A percentile compares a stretch with the other conserved stretches of the same genome.
Conservation (phyloP, 1,284 basidiomycete species). For the Marasmius fiardii region DNA sequence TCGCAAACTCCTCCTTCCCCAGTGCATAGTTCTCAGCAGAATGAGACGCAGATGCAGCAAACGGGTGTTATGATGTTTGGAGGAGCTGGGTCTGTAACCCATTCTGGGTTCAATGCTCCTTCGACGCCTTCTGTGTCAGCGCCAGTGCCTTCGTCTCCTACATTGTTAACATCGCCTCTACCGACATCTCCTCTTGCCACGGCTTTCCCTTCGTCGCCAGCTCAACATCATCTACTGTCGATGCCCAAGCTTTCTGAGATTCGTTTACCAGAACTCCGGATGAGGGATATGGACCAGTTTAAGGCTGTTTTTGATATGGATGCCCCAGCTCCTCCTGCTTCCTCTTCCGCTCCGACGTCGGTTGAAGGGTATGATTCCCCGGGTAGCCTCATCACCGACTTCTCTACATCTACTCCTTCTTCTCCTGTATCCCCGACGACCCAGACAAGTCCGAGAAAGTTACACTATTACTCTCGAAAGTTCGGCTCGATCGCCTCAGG, state of each 20-base stretch:
- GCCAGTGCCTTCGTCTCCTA: not conserved
- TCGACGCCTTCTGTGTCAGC: not conserved
- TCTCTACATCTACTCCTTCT: not conserved
- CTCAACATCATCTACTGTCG: not conserved
- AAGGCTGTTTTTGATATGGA: conserved; percentile 1
- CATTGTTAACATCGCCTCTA: not conserved
- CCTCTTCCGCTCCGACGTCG: not conserved
- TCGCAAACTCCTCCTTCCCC: no score
- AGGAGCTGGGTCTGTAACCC: not conserved
- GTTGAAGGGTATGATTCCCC: not conserved
- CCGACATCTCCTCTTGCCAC: no score
- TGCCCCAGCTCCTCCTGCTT: not conserved
- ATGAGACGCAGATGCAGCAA: no score
- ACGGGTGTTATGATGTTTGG: no score
- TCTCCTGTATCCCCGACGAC: no score
- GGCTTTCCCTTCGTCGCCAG: not conserved
- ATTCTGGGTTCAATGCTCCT: not conserved
- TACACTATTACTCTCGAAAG: not conserved
- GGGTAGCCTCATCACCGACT: not conserved
- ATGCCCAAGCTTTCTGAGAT: not conserved
- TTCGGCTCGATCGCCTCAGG: not conserved
- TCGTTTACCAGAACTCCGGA: not conserved
- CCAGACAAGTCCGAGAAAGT: not conserved
- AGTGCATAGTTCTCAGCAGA: no score
- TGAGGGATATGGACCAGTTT: conserved; percentile 4